Percentiles rank a stretch among this genome's conserved stretches.
Conservation (phyloP, 1,284 basidiomycete genomes). For the Caloboletus inedulis region DNA sequence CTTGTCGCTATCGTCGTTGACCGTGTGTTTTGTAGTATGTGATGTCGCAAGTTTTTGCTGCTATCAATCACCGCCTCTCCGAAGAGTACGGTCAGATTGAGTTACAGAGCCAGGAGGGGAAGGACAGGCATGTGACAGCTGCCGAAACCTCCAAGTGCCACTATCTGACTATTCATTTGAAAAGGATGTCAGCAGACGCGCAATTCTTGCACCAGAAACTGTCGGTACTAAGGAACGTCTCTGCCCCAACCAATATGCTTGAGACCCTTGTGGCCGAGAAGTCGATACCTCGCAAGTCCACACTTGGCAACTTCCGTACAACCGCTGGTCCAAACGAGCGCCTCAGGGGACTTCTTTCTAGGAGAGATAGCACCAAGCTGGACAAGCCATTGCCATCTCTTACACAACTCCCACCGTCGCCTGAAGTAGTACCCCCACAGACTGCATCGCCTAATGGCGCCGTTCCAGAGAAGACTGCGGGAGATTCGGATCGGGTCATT, state of each 20-base stretch:
- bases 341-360: conserved; percentile 32
- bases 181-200: conserved; percentile 76
- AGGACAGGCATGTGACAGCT: conserved; percentile 60
- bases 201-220: conserved; percentile 72
- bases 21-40: conserved; percentile 55
- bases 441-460: conserved; percentile 8
- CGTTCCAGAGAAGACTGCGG: conserved; percentile 11
- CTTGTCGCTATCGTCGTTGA: conserved; percentile 6
- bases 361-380: conserved; percentile 26
- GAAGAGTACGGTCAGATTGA: conserved; percentile 83
- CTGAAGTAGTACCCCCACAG: conserved; percentile 15
- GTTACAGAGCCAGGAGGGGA: conserved; percentile 76
- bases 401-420: conserved; percentile 11
- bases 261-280: conserved; percentile 82
- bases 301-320: conserved; percentile 24
- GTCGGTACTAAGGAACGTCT: conserved; percentile 65
- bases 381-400: conserved; percentile 33
- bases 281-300: conserved; percentile 39
- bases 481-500: conserved; percentile 17
- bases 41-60: conserved; percentile 88
- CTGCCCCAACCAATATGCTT: conserved; percentile 69
- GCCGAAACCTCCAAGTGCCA: background rate
- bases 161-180: conserved; percentile 14
- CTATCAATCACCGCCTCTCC: conserved; percentile 85
- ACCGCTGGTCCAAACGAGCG: conserved; percentile 31